These are phyloP conservation scores for Brassica rapa DNA, from an alignment of 345 rosid genomes.

Conservation along the genomic window DNA sequence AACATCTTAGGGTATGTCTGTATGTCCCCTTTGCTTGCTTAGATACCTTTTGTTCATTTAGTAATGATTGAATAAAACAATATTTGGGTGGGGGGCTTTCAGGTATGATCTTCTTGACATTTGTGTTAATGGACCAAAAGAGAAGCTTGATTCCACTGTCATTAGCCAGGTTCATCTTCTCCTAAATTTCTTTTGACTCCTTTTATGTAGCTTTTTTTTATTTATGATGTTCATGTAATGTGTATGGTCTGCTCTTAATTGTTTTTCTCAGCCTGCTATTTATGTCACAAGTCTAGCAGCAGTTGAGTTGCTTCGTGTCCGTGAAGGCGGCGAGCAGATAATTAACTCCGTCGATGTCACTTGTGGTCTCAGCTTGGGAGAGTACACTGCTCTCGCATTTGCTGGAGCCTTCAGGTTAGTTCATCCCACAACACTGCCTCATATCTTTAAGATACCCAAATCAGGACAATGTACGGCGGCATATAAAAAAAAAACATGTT, in stretches of 20 bases:
- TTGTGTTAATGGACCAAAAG: slow-evolving; percentile 89
- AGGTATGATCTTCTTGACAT: slow-evolving; percentile 92
- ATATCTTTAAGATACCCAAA: not conserved
- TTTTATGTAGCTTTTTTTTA: not conserved
- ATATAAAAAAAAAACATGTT: not conserved
- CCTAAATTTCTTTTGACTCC: not conserved
- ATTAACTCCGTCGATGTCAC: slow-evolving; percentile 93
- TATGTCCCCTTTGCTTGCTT: not conserved
- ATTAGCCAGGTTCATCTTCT: slow-evolving; percentile 79
- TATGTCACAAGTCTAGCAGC: slow-evolving; percentile 99
- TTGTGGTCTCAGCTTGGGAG: slow-evolving; percentile 97
- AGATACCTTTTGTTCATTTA: not conserved
- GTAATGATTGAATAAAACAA: not conserved
- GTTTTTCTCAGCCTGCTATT: slow-evolving; percentile 83
- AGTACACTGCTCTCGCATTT: slow-evolving; percentile 95
- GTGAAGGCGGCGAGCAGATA: slow-evolving; percentile 83
- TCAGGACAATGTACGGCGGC: not conserved
- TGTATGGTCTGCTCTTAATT: not conserved
- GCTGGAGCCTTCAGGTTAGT: slow-evolving; percentile 91
- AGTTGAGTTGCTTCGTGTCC: slow-evolving; percentile 81
- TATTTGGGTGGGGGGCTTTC: slow-evolving; percentile 31
- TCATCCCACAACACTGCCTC: not conserved
- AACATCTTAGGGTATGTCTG: slow-evolving; percentile 72
- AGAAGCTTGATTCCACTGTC: slow-evolving; percentile 91
- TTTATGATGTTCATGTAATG: not conserved